Evolutionary conservation across 202 grass and related monocot species (phyloP).

Genomic region (Sporobolus alterniflorus): DNA sequence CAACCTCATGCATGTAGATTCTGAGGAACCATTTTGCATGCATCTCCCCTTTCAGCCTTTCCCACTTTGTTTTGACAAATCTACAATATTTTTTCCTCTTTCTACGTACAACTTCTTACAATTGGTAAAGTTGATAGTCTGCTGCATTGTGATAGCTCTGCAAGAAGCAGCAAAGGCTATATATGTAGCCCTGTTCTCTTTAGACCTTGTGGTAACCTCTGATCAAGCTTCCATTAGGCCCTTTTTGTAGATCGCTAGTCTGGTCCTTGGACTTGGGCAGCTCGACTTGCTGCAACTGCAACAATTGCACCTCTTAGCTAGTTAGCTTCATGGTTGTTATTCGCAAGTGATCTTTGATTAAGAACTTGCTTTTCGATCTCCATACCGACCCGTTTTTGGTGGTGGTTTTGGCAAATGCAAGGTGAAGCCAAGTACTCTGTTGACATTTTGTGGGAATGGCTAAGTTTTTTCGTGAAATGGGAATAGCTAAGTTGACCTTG

Average conservation of each 20-base stretch:
- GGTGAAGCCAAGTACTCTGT: background rate
- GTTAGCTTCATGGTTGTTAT: background rate
- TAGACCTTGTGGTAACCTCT: background rate
- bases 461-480: no score
- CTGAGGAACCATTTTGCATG: background rate
- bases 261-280: background rate
- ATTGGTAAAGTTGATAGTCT: background rate
- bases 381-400: no score
- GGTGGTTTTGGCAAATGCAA: no score
- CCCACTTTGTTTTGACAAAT: background rate
- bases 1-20: background rate
- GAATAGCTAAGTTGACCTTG: slow-evolving; percentile 24
- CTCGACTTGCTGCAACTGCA: background rate
- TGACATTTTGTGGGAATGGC: background rate
- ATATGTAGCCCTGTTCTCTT: background rate
- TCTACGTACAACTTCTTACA: background rate
- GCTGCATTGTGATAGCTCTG: background rate
- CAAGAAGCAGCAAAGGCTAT: background rate
- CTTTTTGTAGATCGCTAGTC: background rate
- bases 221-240: background rate
- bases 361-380: no score
- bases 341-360: no score
- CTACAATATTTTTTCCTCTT: background rate
- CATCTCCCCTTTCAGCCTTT: background rate
- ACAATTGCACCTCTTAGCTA: background rate